Percentiles rank a stretch among this genome's conserved stretches.
Conservation (phyloP, 495 filamentous ascomycete species). For the Penicillium goetzii region DNA sequence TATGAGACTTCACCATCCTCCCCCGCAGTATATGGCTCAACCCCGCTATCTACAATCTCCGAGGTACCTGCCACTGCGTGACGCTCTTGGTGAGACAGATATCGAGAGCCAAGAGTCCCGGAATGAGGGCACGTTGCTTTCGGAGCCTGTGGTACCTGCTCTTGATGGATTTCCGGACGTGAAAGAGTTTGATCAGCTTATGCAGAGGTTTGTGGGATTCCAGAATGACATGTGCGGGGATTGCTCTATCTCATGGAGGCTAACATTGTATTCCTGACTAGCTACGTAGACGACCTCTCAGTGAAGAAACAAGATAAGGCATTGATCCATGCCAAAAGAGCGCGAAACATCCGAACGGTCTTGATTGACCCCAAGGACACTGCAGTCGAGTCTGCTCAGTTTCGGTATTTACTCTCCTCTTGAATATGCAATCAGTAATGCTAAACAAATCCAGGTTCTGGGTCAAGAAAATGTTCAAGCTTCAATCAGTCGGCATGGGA, state of each 20-base stretch:
- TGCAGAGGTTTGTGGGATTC: slow-evolving; percentile 50
- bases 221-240: no score
- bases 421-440: neutral
- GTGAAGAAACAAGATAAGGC: slow-evolving; percentile 64
- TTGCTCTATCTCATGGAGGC: neutral
- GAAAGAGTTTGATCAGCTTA: slow-evolving; percentile 56
- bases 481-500: slow-evolving; percentile 45
- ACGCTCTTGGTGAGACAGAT: slow-evolving; percentile 41
- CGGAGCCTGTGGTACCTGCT: slow-evolving; percentile 47
- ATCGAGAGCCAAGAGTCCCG: slow-evolving; percentile 51
- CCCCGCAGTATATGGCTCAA: slow-evolving; percentile 41
- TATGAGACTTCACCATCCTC: slow-evolving; percentile 36
- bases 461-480: slow-evolving; percentile 65
- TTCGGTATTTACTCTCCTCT: slow-evolving; percentile 40
- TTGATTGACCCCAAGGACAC: slow-evolving; percentile 60
- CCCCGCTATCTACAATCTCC: slow-evolving; percentile 42
- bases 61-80: slow-evolving; percentile 42
- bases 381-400: slow-evolving; percentile 61
- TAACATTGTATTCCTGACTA: slow-evolving; percentile 16
- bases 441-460: slow-evolving; percentile 53
- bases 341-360: slow-evolving; percentile 58
- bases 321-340: slow-evolving; percentile 57
- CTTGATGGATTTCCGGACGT: slow-evolving; percentile 58
- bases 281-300: slow-evolving; percentile 56
- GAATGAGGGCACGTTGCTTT: slow-evolving; percentile 48